Evolutionary conservation across 768 basidiomycete species (phyloP).

Genomic region (Epithele typhae): DNA sequence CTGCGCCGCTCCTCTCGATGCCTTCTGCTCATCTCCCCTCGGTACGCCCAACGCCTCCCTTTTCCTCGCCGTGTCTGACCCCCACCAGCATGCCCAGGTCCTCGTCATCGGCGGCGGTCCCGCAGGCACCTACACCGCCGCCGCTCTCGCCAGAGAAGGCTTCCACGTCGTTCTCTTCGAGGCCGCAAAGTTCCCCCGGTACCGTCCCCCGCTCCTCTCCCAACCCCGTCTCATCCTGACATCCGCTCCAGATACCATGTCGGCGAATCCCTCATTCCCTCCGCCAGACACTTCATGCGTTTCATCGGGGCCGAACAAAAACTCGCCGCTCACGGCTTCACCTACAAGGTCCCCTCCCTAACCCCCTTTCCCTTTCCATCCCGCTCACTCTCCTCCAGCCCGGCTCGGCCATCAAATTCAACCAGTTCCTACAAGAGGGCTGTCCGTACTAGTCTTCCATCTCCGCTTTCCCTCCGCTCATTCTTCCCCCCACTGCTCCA

Average conservation of each 20-base stretch:
- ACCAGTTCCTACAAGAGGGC: constrained; percentile 48
- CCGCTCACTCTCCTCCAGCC: constrained; percentile 43
- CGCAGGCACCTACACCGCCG: constrained; percentile 51
- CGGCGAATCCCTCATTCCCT: constrained; percentile 46
- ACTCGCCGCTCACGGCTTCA: constrained; percentile 40
- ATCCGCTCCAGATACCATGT: constrained; percentile 37
- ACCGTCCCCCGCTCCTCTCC: background rate
- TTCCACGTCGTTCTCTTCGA: constrained; percentile 55
- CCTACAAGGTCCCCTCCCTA: constrained; percentile 35
- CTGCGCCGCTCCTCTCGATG: background rate
- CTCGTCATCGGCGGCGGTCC: constrained; percentile 61
- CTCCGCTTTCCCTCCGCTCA: background rate
- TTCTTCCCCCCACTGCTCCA: constrained; percentile 18
- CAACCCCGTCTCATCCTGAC: background rate
- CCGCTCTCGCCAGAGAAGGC: constrained; percentile 53
- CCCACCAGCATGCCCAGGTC: constrained; percentile 28
- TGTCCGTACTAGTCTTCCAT: constrained; percentile 38
- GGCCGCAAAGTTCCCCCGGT: constrained; percentile 53
- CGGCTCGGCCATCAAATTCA: constrained; percentile 58
- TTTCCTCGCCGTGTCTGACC: background rate
- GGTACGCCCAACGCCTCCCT: no score
- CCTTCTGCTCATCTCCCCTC: background rate
- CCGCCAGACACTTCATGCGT: constrained; percentile 46
- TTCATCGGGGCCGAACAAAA: constrained; percentile 49
- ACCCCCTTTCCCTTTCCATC: background rate